phyloP scores from a whole-genome alignment of 768 basidiomycete genomes.

The Pleurotus citrinopileatus region DNA sequence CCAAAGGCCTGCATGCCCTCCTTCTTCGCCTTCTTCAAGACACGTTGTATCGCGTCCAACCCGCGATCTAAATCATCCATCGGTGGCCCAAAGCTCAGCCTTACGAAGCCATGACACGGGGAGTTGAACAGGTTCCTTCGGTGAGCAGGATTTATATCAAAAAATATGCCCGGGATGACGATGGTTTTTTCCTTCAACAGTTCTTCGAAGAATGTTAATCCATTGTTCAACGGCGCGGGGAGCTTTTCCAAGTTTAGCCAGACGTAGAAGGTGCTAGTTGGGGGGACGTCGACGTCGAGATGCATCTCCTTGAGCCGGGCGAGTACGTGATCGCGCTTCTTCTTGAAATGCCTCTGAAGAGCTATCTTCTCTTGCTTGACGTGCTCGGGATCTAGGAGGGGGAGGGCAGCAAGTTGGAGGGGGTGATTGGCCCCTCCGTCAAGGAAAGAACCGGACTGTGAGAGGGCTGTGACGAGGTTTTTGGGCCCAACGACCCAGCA shows the following conservation, averaged over 20 bases:
- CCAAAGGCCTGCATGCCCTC: conserved; percentile 62
- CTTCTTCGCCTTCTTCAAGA: conserved; percentile 68
- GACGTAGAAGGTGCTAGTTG: conserved; percentile 87
- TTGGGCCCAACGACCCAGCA: conserved; percentile 95
- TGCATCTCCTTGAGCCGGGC: conserved; percentile 74
- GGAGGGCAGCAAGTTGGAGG: conserved; percentile 85
- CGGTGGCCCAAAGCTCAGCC: conserved; percentile 84
- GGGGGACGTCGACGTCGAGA: conserved; percentile 74
- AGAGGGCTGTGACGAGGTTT: conserved; percentile 83
- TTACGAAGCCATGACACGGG: conserved; percentile 87
- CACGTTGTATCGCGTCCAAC: conserved; percentile 80
- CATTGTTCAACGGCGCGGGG: conserved; percentile 82
- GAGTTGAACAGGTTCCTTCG: conserved; percentile 88
- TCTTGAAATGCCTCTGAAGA: conserved; percentile 87
- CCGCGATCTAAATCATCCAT: conserved; percentile 75
- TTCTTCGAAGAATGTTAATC: conserved; percentile 95
- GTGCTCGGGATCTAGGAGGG: conserved; percentile 69
- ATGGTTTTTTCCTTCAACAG: conserved; percentile 88
- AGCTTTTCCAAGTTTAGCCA: conserved; percentile 87
- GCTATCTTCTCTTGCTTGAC: conserved; percentile 76
- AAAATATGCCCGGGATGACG: conserved; percentile 89
- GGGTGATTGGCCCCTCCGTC: conserved; percentile 95
- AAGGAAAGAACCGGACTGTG: conserved; percentile 91
- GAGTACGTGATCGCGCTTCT: conserved; percentile 88
- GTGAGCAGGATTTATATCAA: conserved; percentile 79